These are phyloP conservation scores for Aphanomyces invadans DNA, from an alignment of 352 stramenopile genomes.

Conservation along the genomic window DNA sequence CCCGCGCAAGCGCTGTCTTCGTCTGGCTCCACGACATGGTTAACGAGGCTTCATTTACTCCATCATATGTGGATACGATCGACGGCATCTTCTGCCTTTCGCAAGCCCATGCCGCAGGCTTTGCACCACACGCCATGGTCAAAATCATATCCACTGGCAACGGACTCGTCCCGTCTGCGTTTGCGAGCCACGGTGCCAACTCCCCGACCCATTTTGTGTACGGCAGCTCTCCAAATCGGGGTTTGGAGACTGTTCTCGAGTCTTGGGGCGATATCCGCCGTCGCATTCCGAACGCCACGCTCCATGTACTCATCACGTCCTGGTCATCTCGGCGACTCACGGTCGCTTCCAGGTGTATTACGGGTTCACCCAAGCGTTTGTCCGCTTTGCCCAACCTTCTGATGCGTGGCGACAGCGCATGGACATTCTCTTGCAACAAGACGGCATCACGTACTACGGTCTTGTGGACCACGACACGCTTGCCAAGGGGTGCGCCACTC, in stretches of 20 bases:
- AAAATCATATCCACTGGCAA: slow-evolving; percentile 65
- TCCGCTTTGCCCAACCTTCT: slow-evolving; percentile 38
- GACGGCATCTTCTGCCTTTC: slow-evolving; percentile 77
- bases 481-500: slow-evolving; percentile 33
- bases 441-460: slow-evolving; percentile 62
- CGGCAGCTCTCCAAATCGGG: slow-evolving; percentile 72
- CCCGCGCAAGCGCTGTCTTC: slow-evolving; percentile 32
- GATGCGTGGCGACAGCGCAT: slow-evolving; percentile 52
- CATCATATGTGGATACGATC: slow-evolving; percentile 36
- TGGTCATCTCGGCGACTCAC: neutral
- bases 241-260: slow-evolving; percentile 53
- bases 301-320: slow-evolving; percentile 27
- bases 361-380: slow-evolving; percentile 74
- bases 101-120: slow-evolving; percentile 55
- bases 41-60: slow-evolving; percentile 29
- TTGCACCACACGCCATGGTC: slow-evolving; percentile 36
- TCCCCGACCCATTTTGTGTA: slow-evolving; percentile 71
- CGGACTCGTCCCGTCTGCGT: slow-evolving; percentile 57
- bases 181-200: slow-evolving; percentile 48
- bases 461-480: slow-evolving; percentile 77
- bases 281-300: slow-evolving; percentile 40
- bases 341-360: slow-evolving; percentile 60
- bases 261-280: slow-evolving; percentile 66
- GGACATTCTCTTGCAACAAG: slow-evolving; percentile 33
- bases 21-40: slow-evolving; percentile 85